Conservation (phyloP, 1,284 basidiomycete species). For the Cutaneotrichosporon spelunceum region DNA sequence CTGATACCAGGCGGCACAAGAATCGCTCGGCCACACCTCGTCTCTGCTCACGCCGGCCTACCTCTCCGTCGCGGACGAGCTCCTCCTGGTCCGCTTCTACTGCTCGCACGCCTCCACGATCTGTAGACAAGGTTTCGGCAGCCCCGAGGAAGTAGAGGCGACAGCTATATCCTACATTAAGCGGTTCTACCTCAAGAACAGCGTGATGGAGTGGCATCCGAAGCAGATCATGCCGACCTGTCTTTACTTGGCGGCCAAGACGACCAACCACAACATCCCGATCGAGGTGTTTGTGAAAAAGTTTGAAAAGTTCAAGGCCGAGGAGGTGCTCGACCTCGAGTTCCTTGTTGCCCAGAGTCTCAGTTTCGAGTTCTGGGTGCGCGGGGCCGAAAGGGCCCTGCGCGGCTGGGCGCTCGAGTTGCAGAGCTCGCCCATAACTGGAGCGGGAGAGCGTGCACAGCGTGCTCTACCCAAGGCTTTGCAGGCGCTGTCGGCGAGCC, state of each 20-base stretch:
- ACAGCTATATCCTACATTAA: conserved; percentile 91
- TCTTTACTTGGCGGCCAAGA: conserved; percentile 93
- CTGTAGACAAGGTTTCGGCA: conserved; percentile 71
- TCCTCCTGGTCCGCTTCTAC: conserved; percentile 84
- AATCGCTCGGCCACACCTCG: conserved; percentile 11
- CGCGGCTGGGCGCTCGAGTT: conserved; percentile 89
- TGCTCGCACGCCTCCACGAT: conserved; percentile 78
- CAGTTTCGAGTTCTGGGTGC: conserved; percentile 86
- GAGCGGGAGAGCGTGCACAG: conserved; percentile 23
- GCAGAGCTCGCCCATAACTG: conserved; percentile 56
- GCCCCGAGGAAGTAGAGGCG: conserved; percentile 87
- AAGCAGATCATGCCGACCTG: conserved; percentile 97
- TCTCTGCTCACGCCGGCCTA: conserved; percentile 56
- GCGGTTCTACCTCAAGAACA: conserved; percentile 95
- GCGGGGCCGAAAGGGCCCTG: conserved; percentile 82
- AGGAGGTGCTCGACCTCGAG: conserved; percentile 86
- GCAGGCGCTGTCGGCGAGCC: conserved; percentile 62
- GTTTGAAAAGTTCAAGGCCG: conserved; percentile 72
- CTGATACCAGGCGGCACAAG: conserved; percentile 17
- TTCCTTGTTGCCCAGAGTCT: conserved; percentile 93
- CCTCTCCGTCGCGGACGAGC: conserved; percentile 76
- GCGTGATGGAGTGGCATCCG: conserved; percentile 98
- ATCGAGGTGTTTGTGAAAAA: conserved; percentile 75
- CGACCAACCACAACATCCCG: conserved; percentile 87
- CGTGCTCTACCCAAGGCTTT: conserved; percentile 31